Evolutionary conservation across 257 asterid genomes (phyloP), one percentile per base, ranked within the genome.

Genomic region (Lycium barbarum): DNA sequence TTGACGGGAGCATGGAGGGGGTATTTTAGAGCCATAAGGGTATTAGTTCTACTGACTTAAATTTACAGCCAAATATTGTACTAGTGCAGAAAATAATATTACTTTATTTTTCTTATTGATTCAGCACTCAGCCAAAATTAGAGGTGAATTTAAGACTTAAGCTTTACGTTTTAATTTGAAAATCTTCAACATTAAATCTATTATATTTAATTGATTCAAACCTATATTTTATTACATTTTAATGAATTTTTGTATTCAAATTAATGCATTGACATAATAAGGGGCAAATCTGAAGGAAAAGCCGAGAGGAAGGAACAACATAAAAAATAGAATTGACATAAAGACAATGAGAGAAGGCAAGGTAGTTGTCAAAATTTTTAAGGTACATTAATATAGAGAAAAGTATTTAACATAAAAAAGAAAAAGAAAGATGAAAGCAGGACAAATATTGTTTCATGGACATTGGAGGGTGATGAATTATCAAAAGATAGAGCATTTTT

Each of bases 401-500:
- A 45, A 47, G 10, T 49, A 47, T 3, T 18, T 36, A 47, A 47
- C 40, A 45, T n/a, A 13, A 36, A 11, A 71, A 1, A 38, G 33
- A 26, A 1, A 26, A 26, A 26, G 33, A 26, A n/a, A 36, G 53
- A 38, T 36, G 53, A 71, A 18, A 47, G 17, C 1, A 73, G 20
- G 57, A 74, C 20, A 51, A 49, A 12, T 12, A 14, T 74, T 49
- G 33, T 74, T 73, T 74, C 0, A 74, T 74, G 81, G 62, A 40
- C 6, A 26, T 26, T 26, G 45, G 45, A 49, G 45, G 81, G 81
- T 51, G 81, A 51, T 22, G 62, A 74, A 74, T 49, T 74, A 47
- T 20, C 7, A 15, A 74, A 74, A 74, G 81, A 74, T 74, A 3
- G 81, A 74, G 81, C 81, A 47, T 74, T 74, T 49, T 74, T 74